phyloP scores from a whole-genome alignment of 768 basidiomycete species.

The Fomitopsis serialis region DNA sequence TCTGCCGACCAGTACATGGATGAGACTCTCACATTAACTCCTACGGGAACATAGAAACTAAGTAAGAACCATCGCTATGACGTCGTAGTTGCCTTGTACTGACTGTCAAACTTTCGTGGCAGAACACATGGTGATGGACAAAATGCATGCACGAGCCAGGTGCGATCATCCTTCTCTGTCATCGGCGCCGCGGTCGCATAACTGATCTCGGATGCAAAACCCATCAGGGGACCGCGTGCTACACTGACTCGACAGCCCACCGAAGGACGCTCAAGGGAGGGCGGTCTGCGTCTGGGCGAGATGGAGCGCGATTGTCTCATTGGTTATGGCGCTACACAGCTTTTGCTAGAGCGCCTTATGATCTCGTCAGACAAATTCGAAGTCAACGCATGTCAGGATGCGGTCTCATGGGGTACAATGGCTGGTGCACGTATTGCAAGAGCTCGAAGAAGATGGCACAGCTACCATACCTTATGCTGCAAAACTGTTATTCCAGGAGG shows the following conservation, averaged over 20 bases:
- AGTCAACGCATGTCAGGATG: constrained; percentile 94
- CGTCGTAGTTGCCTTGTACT: constrained; percentile 1
- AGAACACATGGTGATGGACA: constrained; percentile 99
- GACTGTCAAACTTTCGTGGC: constrained; percentile 6
- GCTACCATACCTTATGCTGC: constrained; percentile 96
- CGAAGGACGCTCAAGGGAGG: constrained; percentile 96
- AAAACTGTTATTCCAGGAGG: constrained; percentile 89
- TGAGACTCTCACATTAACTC: constrained; percentile 5
- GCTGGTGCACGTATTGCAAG: constrained; percentile 98
- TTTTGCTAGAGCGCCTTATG: constrained; percentile 96
- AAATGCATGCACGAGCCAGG: constrained; percentile 99
- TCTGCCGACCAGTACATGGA: neutral
- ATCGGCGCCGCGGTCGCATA: neutral
- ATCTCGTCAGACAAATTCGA: constrained; percentile 98
- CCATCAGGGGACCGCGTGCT: constrained; percentile 84
- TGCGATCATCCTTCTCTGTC: constrained; percentile 25
- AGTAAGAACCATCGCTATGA: constrained; percentile 50
- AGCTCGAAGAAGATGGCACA: constrained; percentile 95
- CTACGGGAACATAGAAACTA: constrained; percentile 61
- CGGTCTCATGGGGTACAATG: constrained; percentile 90
- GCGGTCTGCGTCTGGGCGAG: constrained; percentile 93
- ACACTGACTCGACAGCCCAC: constrained; percentile 97
- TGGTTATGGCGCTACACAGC: constrained; percentile 96
- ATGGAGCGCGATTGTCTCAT: constrained; percentile 99
- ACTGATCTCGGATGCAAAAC: neutral